Evolutionary conservation across 345 rosid species (phyloP), one percentile per base, ranked within the genome.

Genomic region (Eucalyptus erythrocorys): DNA sequence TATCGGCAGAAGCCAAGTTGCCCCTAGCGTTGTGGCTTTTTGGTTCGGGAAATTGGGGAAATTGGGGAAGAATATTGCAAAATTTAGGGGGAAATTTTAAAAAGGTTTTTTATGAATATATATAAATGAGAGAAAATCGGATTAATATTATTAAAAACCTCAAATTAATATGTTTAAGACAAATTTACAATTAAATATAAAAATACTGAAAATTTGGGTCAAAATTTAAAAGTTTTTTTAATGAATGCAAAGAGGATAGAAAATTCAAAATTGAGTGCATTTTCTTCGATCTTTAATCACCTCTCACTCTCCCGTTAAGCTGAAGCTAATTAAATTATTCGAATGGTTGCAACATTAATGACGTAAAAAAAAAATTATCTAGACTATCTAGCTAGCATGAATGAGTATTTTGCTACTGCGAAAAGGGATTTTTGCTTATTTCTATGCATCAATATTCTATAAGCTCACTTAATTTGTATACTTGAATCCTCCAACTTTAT

Each of bases 401-500:
- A 19, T 19, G 43, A 71, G 3, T 19, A 17, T 37, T 71, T 37
- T 5, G 24, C 26, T 6, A 34, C 1, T 21, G 0, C 6, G 12
- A 71, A 71, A 34, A 68, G 43, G 81, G 24, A 4, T 8, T 34
- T 68, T 32, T 2, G 0, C 19, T 66, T 32, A 66, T 32, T 32
- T 66, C 79, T 19, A 15, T n/a, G 34, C 37, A 64, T 64, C 19
- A n/a, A n/a, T 14, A 64, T 64, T 16, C 19, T 64, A 15, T 64
- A n/a, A 64, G 0, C 21, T 64, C 19, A 14, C 76, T n/a, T 64
- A 61, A 61, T 13, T 64, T 64, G 76, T n/a, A n/a, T n/a, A 2
- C 37, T 64, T 14, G 21, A 0, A 14, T n/a, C 21, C 3, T 14
- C 2, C 14, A 2, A n/a, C 0, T 1, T 59, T 64, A 13, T 13